phyloP scores from a whole-genome alignment of 2,329 filamentous ascomycete genomes.

The Trichoderma lentiforme region DNA sequence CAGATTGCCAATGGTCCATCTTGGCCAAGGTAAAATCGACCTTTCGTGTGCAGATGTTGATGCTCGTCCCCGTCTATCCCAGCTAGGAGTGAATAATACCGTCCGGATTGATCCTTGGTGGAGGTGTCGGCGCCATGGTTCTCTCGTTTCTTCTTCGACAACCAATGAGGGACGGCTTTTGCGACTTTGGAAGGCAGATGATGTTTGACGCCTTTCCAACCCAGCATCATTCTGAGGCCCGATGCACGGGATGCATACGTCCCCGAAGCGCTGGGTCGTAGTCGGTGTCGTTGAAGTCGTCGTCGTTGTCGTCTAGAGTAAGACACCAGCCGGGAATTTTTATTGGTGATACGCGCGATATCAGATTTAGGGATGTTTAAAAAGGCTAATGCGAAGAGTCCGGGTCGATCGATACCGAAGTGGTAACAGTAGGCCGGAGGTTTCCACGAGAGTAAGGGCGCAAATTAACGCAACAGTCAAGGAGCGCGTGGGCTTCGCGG shows the following conservation, averaged over 20 bases:
- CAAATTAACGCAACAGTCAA: constrained; percentile 1
- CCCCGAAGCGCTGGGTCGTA: neutral
- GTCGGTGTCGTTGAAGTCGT: neutral
- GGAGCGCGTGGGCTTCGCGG: neutral
- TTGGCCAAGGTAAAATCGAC: neutral
- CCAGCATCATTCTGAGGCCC: constrained; percentile 30
- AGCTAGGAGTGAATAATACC: constrained; percentile 27
- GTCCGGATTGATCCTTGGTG: constrained; percentile 23
- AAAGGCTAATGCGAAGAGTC: neutral
- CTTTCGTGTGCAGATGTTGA: neutral
- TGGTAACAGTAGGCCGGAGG: neutral
- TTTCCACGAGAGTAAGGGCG: neutral
- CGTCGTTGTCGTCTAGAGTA: neutral
- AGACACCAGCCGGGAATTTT: neutral
- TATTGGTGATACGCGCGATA: neutral
- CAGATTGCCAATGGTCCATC: neutral
- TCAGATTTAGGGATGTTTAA: neutral
- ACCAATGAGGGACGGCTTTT: constrained; percentile 26
- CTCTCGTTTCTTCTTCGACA: constrained; percentile 31
- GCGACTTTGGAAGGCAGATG: constrained; percentile 35
- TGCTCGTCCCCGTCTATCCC: neutral
- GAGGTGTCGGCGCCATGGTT: constrained; percentile 23
- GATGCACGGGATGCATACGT: constrained; percentile 8
- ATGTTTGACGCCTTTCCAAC: constrained; percentile 38
- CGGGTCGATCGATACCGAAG: neutral